Evolutionary conservation across 129 eudicot genomes (phyloP), one percentile per base, ranked within the genome.

Genomic region (Scalesia atractyloides): DNA sequence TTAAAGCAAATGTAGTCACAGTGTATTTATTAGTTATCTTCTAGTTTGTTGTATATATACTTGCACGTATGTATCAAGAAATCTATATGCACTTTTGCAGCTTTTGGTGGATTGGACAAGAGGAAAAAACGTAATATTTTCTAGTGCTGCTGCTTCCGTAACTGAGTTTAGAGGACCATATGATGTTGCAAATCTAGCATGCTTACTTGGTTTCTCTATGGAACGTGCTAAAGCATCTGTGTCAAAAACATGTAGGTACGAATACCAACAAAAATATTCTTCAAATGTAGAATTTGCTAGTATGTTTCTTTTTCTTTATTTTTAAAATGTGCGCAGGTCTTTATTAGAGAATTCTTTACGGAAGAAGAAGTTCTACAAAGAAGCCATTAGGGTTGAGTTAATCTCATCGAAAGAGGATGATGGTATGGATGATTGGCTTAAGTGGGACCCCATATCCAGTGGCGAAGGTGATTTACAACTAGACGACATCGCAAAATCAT

Each of bases 371-470:
- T 94, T 81, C 54, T 70, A 69, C 86, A 90, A 94, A 82, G 97
- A 88, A 76, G 91, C 91, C 26, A 81, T 94, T 22, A 84, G 81
- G 68, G 88, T 90, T 67, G 97, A 90, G 77, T 51, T 73, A 47
- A 80, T 87, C 72, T 74, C 89, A 70, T 63, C 91, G 16, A 72
- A 79, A 37, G 79, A 71, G 41, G 56, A 73, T 58, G 72, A 73
- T 58, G 72, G 74, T 56, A 77, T 88, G 66, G 83, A 73, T 77
- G 94, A 90, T 41, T 84, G 91, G 93, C 88, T 94, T 22, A 79
- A 86, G 54, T 90, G 97, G 99, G 99, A 94, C 79, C 99, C 99
- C 9, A 81, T 94, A 16, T 94, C 96, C 49, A 94, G 94, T 71
- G 99, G 96, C 54, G 97, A 90, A 24, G 99, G 97, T 75, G 96